Evolutionary conservation across 441 rosid species (phyloP).

Genomic region (Capsella rubella): DNA sequence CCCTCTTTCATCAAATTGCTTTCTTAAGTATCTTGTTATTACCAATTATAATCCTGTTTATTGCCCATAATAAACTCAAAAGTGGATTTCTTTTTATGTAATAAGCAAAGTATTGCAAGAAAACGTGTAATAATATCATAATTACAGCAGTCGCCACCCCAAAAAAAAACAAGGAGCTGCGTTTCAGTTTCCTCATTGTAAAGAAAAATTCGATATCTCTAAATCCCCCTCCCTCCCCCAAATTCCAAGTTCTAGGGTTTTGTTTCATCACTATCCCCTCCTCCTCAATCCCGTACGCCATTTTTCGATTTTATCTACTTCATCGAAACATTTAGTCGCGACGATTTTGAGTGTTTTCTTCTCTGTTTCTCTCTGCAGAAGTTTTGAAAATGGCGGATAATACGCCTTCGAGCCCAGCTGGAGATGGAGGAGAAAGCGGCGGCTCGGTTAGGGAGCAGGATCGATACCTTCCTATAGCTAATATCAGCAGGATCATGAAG

Average conservation of each 20-base stretch:
- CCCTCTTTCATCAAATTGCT: background rate
- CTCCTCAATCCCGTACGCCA: background rate
- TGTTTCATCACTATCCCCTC: background rate
- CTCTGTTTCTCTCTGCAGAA: background rate
- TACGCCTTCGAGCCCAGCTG: conserved; percentile 76
- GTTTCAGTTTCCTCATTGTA: background rate
- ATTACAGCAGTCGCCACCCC: background rate
- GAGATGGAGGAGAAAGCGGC: conserved; percentile 88
- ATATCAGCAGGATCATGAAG: conserved; percentile 97
- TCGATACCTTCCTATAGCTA: conserved; percentile 89
- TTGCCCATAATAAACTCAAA: too few relatives aligned
- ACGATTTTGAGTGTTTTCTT: background rate
- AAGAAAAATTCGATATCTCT: background rate
- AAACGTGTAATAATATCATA: background rate
- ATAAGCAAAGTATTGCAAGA: background rate
- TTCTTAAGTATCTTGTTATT: background rate
- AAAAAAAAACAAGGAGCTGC: background rate
- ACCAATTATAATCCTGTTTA: background rate
- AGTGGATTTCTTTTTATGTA: background rate
- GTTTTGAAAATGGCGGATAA: conserved; percentile 48
- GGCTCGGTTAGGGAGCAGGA: conserved; percentile 90
- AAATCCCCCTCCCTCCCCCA: conserved; percentile 1
- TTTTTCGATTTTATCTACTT: background rate
- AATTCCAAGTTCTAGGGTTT: conserved; percentile 29
- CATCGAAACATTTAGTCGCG: background rate